Conservation (phyloP, 257 asterid genomes). For the Jaltomata sinuosa region DNA sequence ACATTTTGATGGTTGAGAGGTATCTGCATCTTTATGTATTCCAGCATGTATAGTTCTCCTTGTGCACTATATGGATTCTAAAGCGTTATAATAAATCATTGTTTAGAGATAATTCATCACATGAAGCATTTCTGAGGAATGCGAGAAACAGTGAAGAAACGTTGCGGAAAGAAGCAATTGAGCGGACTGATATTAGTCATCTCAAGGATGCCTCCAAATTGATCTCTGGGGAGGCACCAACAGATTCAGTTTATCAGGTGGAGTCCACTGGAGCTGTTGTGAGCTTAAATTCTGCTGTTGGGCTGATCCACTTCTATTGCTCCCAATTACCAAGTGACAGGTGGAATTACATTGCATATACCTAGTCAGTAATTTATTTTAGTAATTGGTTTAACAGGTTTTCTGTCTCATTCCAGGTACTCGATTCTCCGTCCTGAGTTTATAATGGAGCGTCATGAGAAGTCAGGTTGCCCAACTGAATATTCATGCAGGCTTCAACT, state of each 20-base stretch:
- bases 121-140: slow-evolving; percentile 81
- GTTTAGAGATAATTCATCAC: slow-evolving; percentile 81
- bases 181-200: slow-evolving; percentile 97
- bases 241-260: slow-evolving; percentile 71
- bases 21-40: slow-evolving; percentile 19
- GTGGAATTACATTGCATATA: slow-evolving; percentile 19
- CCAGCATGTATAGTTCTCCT: neutral
- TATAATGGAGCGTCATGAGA: slow-evolving; percentile 84
- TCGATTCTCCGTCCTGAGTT: slow-evolving; percentile 97
- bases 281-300: slow-evolving; percentile 98
- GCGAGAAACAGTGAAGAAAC: slow-evolving; percentile 98
- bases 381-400: neutral
- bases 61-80: neutral
- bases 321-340: slow-evolving; percentile 98
- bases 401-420: slow-evolving; percentile 40
- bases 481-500: slow-evolving; percentile 98
- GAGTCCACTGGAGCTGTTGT: slow-evolving; percentile 99
- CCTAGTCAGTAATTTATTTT: neutral
- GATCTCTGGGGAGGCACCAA: slow-evolving; percentile 45
- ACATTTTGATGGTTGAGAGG: slow-evolving; percentile 99
- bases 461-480: slow-evolving; percentile 57
- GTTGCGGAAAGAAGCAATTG: slow-evolving; percentile 93
- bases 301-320: slow-evolving; percentile 94
- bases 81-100: slow-evolving; percentile 8
- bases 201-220: slow-evolving; percentile 53